These are phyloP conservation scores for Arachis hypogaea DNA, from an alignment of 306 rosid species.

Conservation along the genomic window DNA sequence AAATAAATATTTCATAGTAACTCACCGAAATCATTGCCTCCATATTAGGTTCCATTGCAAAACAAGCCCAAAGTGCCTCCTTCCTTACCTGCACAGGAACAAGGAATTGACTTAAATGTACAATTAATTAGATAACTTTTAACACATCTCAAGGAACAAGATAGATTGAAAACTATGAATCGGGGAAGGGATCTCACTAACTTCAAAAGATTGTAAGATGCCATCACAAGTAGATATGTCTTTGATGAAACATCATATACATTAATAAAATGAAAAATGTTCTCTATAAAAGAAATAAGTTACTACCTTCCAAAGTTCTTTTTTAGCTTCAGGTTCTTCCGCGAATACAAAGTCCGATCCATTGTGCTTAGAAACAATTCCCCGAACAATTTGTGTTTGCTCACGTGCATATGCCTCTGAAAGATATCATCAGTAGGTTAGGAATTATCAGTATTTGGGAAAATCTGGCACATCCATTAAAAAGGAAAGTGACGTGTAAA, in stretches of 20 bases:
- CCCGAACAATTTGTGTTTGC: conserved; percentile 86
- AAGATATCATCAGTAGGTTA: conserved; percentile 34
- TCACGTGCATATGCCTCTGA: conserved; percentile 94
- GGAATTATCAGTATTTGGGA: conserved; percentile 21
- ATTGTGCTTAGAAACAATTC: conserved; percentile 78
- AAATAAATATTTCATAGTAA: conserved; percentile 34
- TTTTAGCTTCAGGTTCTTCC: conserved; percentile 84
- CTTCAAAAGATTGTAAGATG: conserved; percentile 2
- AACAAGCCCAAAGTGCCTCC: conserved; percentile 98
- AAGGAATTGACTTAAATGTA: conserved; percentile 37
- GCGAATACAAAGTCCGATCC: conserved; percentile 94
- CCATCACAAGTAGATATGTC: conserved; percentile 2
- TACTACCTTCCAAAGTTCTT: conserved; percentile 89
- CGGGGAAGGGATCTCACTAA: conserved; percentile 10
- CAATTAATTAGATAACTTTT: conserved; percentile 34
- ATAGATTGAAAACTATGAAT: conserved; percentile 7
- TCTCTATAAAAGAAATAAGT: conserved; percentile 19
- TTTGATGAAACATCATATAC: conserved; percentile 17
- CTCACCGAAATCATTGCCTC: conserved; percentile 90
- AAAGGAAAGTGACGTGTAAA: conserved; percentile 13
- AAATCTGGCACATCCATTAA: conserved; percentile 24
- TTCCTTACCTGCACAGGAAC: conserved; percentile 70
- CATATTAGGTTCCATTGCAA: conserved; percentile 74
- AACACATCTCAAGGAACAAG: conserved; percentile 26
- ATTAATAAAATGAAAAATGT: conserved; percentile 2